Percentiles rank a stretch among this genome's conserved stretches.
Evolutionary conservation across 345 rosid genomes (phyloP).

Genomic region (Viola odorata): DNA sequence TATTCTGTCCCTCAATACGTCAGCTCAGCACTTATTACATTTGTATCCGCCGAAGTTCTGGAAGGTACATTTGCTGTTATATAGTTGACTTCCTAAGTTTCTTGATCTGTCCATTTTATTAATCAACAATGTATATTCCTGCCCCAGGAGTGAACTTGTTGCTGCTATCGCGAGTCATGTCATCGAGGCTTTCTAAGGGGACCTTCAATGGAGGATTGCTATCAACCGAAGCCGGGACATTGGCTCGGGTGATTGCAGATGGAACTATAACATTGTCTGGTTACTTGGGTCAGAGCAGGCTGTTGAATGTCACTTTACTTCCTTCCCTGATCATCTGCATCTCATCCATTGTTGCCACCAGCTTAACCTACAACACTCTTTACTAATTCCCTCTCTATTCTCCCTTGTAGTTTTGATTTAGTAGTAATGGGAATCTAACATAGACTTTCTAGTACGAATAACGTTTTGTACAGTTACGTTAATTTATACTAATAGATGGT

Average conservation of each 20-base stretch:
- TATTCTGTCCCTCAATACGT: constrained; percentile 49
- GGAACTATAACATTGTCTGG: constrained; percentile 52
- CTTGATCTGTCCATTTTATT: neutral
- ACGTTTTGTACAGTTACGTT: neutral
- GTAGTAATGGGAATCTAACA: too few species aligned
- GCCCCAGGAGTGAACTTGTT: constrained; percentile 51
- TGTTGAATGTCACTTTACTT: constrained; percentile 42
- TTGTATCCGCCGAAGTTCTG: constrained; percentile 54
- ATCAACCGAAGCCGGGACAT: constrained; percentile 56
- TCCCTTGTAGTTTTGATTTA: neutral
- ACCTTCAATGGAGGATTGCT: constrained; percentile 55
- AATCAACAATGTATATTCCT: too few species aligned
- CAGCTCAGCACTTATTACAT: constrained; percentile 42
- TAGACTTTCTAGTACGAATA: too few species aligned
- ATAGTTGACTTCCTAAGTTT: neutral
- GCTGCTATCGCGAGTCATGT: constrained; percentile 49
- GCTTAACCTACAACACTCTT: constrained; percentile 44
- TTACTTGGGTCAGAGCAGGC: constrained; percentile 35
- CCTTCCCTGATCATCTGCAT: constrained; percentile 49
- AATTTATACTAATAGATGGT: neutral
- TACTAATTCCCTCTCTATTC: constrained; percentile 21
- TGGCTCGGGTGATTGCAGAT: constrained; percentile 57
- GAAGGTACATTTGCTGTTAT: constrained; percentile 33
- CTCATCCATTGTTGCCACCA: constrained; percentile 47
- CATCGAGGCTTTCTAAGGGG: constrained; percentile 55